Base-by-base conservation (phyloP, 169 alveolate species). In the Plasmodium relictum region DNA sequence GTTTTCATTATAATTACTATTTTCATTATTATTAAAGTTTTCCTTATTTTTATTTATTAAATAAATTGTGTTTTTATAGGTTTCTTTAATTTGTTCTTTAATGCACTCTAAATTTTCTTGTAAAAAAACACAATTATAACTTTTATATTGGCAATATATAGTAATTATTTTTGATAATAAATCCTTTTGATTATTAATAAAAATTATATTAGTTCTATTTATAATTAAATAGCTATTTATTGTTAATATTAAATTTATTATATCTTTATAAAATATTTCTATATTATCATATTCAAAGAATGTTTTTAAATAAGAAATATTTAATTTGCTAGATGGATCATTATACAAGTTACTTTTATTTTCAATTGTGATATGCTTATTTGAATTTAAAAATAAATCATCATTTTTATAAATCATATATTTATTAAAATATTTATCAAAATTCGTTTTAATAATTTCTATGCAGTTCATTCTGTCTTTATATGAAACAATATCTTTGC, bases 171-270 rank as follows among this genome's bases (percentile, higher is more conserved):
- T 62, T 3, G 39, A 14, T 50, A 78, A 22, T 4, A 78, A 50
- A 2, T 45, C 70, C 26, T 48, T 58, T 42, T 78, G 78, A 8
- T 65, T 16, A 65, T 78, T 78, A 16, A 78, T 22, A 63, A 78
- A 78, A 63, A 78, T 16, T 5, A 78, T 24, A 48, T 78, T 78
- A 56, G 52, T 78, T 52, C 76, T 63, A 2, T 44, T 78, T n/a
- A 78, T 44, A 31, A 78, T 39, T 12, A 78, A 71, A 65, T 63
- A 78, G 2, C 48, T 45, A 63, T 78, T 78, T 24, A 65, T 78
- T 0, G n/a, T 63, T 41, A 63, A 12, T 6, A 78, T 69, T 14
- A 22, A 16, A n/a, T 16, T 26, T 50, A 78, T 42, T 16, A 78
- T 10, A 10, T 48, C 76, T 1, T 45, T 44, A 56, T 78, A 78